Conservation (phyloP, 2,329 filamentous ascomycete species). For the Fusarium denticulatum region DNA sequence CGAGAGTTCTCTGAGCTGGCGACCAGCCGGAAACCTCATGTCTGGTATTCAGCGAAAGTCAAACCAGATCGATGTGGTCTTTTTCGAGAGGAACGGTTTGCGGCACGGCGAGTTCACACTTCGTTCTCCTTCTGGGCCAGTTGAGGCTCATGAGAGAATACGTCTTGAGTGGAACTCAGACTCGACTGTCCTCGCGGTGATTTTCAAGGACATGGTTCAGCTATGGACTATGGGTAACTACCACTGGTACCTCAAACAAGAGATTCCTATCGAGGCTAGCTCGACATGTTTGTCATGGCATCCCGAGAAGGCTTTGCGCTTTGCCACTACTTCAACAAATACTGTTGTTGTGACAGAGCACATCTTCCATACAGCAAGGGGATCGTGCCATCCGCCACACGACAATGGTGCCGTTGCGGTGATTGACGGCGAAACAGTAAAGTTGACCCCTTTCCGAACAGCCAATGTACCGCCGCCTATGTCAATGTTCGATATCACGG, state of each 20-base stretch:
- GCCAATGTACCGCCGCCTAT: conserved; percentile 94
- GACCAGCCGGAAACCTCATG: conserved; percentile 88
- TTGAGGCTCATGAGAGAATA: conserved; percentile 66
- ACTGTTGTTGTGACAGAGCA: conserved; percentile 71
- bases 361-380: conserved; percentile 73
- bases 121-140: conserved; percentile 68
- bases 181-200: conserved; percentile 89
- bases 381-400: conserved; percentile 74
- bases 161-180: conserved; percentile 88
- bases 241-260: conserved; percentile 97
- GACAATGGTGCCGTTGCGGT: conserved; percentile 85
- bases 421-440: conserved; percentile 82
- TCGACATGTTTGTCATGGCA: conserved; percentile 74
- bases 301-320: conserved; percentile 80
- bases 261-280: conserved; percentile 64
- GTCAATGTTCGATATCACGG: conserved; percentile 78
- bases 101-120: conserved; percentile 95
- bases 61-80: conserved; percentile 81
- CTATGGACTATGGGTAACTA: conserved; percentile 98
- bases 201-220: conserved; percentile 78
- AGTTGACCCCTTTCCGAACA: conserved; percentile 84
- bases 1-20: conserved; percentile 89
- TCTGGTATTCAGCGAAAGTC: conserved; percentile 81
- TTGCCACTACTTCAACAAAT: conserved; percentile 65
- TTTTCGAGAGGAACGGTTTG: conserved; percentile 97